Evolutionary conservation across 2,329 filamentous ascomycete genomes (phyloP).

Genomic region (Aspergillus novoparasiticus): DNA sequence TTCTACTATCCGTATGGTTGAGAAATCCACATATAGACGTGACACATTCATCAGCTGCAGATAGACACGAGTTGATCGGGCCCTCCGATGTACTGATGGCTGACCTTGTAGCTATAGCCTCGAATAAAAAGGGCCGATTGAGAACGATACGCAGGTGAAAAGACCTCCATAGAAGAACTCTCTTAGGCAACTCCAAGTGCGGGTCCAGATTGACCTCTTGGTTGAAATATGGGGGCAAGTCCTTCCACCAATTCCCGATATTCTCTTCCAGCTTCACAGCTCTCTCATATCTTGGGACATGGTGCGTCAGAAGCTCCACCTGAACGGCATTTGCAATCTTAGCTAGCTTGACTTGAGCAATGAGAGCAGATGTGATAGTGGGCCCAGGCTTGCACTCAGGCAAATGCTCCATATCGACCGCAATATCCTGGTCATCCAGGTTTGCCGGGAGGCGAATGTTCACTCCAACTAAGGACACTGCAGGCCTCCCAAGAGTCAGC

Average conservation of each 20-base stretch:
- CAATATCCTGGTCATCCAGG: conserved; percentile 23
- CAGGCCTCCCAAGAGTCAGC: conserved; percentile 20
- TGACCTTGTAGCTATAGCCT: conserved; percentile 19
- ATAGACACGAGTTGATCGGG: conserved; percentile 21
- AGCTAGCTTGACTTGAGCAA: conserved; percentile 23
- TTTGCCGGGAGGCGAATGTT: conserved; percentile 22
- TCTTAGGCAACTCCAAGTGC: conserved; percentile 21
- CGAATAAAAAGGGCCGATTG: conserved; percentile 25
- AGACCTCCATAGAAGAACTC: conserved; percentile 24
- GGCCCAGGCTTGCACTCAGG: conserved; percentile 15
- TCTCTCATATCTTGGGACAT: conserved; percentile 19
- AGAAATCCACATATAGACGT: conserved; percentile 24
- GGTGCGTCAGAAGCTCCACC: conserved; percentile 23
- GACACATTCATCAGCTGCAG: conserved; percentile 24
- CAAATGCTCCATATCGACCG: conserved; percentile 24
- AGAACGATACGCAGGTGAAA: conserved; percentile 28
- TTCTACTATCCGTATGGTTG: conserved; percentile 18
- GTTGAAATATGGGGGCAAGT: conserved; percentile 18
- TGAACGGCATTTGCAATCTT: conserved; percentile 26
- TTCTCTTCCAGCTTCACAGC: conserved; percentile 18
- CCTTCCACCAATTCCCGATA: conserved; percentile 20
- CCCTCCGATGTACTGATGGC: conserved; percentile 15
- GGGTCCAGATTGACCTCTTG: conserved; percentile 14
- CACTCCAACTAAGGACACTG: conserved; percentile 23
- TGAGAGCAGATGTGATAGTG: conserved; percentile 21